Percentiles rank a stretch among this genome's conserved stretches.
phyloP scores from a whole-genome alignment of 169 alveolate genomes.

The Amoebophrya sp. region DNA sequence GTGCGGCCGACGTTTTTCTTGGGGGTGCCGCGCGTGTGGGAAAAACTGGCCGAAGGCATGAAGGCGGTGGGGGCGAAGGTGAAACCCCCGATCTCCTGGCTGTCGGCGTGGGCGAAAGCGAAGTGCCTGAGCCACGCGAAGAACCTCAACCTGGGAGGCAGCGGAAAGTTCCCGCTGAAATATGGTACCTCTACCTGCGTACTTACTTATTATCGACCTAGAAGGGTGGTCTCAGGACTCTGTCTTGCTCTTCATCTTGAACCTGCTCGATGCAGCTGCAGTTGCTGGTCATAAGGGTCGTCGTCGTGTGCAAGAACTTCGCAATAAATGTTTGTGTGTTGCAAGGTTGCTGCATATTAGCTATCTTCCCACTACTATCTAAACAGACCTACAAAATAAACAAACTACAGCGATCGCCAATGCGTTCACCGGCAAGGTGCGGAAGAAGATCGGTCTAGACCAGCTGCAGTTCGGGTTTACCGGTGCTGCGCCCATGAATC shows the following conservation, averaged over 20 bases:
- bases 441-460: neutral
- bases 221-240: too few species aligned
- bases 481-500: neutral
- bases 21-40: neutral
- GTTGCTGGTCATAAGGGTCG: too few species aligned
- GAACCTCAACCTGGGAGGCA: neutral
- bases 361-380: too few species aligned
- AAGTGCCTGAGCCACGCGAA: neutral
- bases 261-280: too few species aligned
- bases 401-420: neutral
- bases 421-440: neutral
- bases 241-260: too few species aligned
- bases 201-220: too few species aligned
- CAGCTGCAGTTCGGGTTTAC: neutral
- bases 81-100: neutral
- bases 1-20: neutral
- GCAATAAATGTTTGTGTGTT: too few species aligned
- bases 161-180: neutral
- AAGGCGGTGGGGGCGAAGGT: neutral
- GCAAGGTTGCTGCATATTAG: too few species aligned
- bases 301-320: too few species aligned
- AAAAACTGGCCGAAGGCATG: neutral
- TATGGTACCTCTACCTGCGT: too few species aligned
- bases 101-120: neutral
- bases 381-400: too few species aligned